Conservation (phyloP, 495 filamentous ascomycete species). For the Rhypophila decipiens region DNA sequence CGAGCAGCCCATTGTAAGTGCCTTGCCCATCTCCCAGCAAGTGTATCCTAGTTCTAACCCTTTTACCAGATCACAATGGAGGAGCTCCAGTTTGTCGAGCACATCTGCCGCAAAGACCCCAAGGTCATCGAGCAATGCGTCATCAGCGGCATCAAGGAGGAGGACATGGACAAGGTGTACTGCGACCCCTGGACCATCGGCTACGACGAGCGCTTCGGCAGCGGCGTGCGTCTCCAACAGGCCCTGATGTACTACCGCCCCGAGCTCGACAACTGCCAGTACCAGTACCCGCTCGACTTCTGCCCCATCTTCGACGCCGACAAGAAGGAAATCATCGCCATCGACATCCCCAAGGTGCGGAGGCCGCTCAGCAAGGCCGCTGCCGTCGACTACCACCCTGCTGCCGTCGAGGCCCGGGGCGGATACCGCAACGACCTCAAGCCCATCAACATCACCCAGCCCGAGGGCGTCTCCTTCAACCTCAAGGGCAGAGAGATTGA, state of each 20-base stretch:
- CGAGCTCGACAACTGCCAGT: constrained; percentile 79
- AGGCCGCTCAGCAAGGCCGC: constrained; percentile 67
- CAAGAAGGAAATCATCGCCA: constrained; percentile 76
- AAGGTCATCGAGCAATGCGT: constrained; percentile 91
- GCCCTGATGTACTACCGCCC: constrained; percentile 95
- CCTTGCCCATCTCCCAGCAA: background rate
- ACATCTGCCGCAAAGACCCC: constrained; percentile 68
- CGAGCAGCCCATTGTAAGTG: constrained; percentile 71
- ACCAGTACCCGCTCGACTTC: constrained; percentile 89
- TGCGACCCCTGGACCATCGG: constrained; percentile 93
- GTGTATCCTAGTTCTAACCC: background rate
- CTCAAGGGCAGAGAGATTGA: constrained; percentile 69
- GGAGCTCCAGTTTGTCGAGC: constrained; percentile 83
- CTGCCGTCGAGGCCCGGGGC: constrained; percentile 63
- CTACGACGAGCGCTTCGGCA: constrained; percentile 87
- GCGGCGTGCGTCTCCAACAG: constrained; percentile 74
- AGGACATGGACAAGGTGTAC: constrained; percentile 90
- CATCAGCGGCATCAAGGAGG: constrained; percentile 74
- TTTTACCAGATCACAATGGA: constrained; percentile 80
- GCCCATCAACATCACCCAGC: constrained; percentile 93
- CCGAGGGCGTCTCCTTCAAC: constrained; percentile 89
- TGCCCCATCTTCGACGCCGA: constrained; percentile 87
- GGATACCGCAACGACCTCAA: constrained; percentile 78
- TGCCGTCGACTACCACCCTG: constrained; percentile 75
- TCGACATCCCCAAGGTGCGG: constrained; percentile 78